Evolutionary conservation across 2,329 filamentous ascomycete genomes (phyloP), one percentile per base, ranked within the genome.

Genomic region (Penicillium sp.): DNA sequence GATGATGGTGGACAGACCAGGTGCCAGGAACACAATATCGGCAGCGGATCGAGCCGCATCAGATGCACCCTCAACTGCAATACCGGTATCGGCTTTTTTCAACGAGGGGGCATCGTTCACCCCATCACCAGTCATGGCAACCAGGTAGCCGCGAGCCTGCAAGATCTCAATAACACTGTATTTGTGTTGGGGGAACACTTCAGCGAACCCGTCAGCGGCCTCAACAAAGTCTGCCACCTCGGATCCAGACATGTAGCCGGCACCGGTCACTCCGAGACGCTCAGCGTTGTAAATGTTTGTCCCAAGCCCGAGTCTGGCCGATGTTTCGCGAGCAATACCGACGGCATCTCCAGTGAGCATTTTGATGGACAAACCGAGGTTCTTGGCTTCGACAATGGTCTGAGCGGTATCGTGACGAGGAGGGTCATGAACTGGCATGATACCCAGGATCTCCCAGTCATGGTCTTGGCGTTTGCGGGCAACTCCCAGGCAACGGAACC

Each of bases 311-410:
- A 96, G 88, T 78, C 94, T 90, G 69, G 91, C 90, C 51, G 91
- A 94, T 65, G 91, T 95, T 78, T 96, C 91, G 80, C 90, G 88
- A 67, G 91, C 91, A 74, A 96, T 96, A 76, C 91, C 92, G 72
- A 96, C 91, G 64, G 92, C 91, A 73, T 96, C 91, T 83, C 91
- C 91, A 78, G 92, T 96, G 79, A 96, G 85, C 91, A 96, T 96
- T 84, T 96, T 96, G 79, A 96, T 92, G 65, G 89, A 92, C 58
- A 96, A 82, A 81, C 91, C 91, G 55, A 96, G 86, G 61, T 81
- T 83, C 83, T 94, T 93, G 70, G 91, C 91, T 77, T 96, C 91
- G 75, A 90, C 88, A 79, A 96, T 90, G 58, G 92, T 96, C 75
- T 90, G 90, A 68, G 87, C 90, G 66, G 92, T 96, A 71, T 96